A percentile compares a stretch with the other conserved stretches of the same genome.
Conservation (phyloP, 495 filamentous ascomycete species). For the Hypoxylon cercidicola region DNA sequence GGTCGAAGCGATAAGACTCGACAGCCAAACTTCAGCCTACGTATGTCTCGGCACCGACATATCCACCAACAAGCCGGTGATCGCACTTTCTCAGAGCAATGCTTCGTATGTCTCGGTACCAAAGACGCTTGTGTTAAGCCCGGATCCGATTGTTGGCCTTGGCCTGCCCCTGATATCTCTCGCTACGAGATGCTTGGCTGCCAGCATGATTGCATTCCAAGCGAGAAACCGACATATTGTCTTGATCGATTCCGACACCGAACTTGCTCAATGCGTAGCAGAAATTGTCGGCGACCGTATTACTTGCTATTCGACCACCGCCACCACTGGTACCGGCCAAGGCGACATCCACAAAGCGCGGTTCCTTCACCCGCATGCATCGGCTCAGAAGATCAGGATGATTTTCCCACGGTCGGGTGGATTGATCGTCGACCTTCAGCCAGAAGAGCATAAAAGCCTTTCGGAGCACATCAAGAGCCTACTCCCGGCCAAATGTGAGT, state of each 20-base stretch:
- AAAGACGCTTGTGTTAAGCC: conserved; percentile 1
- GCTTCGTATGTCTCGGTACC: conserved; percentile 44
- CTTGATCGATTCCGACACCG: conserved; percentile 49
- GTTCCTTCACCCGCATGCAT: conserved; percentile 40
- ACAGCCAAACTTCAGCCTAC: conserved; percentile 12
- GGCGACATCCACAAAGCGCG: conserved; percentile 2
- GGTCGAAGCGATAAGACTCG: conserved; percentile 41
- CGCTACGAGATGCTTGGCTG: conserved; percentile 43
- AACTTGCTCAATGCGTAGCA: conserved; percentile 43
- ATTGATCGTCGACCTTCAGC: conserved; percentile 48
- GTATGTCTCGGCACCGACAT: conserved; percentile 48
- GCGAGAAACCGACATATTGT: conserved; percentile 29
- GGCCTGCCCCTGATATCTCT: conserved; percentile 27
- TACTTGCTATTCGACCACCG: conserved; percentile 27
- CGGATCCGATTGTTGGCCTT: background rate
- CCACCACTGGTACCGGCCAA: conserved; percentile 24
- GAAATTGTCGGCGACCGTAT: conserved; percentile 31
- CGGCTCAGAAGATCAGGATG: conserved; percentile 40
- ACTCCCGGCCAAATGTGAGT: conserved; percentile 38
- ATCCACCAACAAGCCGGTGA: conserved; percentile 30
- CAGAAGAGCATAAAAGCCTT: conserved; percentile 26
- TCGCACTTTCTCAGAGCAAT: conserved; percentile 46
- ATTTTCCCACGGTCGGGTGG: conserved; percentile 38
- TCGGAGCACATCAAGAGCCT: conserved; percentile 37
- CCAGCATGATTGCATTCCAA: conserved; percentile 23